Evolutionary conservation across 2,329 filamentous ascomycete genomes (phyloP).

Genomic region (Calonectria montana): DNA sequence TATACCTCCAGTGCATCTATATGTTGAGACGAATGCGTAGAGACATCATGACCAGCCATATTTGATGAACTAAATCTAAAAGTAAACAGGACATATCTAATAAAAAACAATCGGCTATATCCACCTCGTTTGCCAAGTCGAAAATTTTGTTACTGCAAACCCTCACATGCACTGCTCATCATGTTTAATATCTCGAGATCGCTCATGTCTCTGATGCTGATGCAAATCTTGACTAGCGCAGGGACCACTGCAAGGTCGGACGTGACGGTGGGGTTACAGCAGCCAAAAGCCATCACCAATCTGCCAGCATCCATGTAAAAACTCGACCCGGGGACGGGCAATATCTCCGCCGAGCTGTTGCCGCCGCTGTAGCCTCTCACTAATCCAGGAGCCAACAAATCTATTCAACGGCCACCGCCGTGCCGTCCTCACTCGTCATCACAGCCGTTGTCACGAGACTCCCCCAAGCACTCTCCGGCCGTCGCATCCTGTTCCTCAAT

Average conservation of each 20-base stretch:
- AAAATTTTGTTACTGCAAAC: neutral
- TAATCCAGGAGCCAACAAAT: constrained; percentile 20
- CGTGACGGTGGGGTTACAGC: constrained; percentile 13
- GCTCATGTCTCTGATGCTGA: constrained; percentile 12
- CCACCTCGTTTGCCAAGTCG: too few relatives aligned
- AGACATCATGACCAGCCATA: too few relatives aligned
- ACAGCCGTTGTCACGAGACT: neutral
- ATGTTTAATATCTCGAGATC: too few relatives aligned
- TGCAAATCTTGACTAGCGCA: constrained; percentile 12
- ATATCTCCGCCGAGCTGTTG: constrained; percentile 38
- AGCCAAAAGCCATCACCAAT: neutral
- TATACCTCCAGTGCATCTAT: too few relatives aligned
- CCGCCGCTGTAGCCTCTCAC: constrained; percentile 11
- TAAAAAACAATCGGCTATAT: too few relatives aligned
- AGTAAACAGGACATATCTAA: too few relatives aligned
- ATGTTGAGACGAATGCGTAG: too few relatives aligned
- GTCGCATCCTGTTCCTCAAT: neutral
- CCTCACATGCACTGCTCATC: neutral
- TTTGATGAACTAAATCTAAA: too few relatives aligned
- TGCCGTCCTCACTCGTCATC: neutral
- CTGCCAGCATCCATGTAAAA: constrained; percentile 21
- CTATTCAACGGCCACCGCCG: constrained; percentile 40
- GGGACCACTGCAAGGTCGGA: constrained; percentile 6
- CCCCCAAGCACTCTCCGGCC: neutral
- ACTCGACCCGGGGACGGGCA: constrained; percentile 27